Base-by-base conservation (phyloP, 2,329 filamentous ascomycete species). In the Verticillium albo-atrum region DNA sequence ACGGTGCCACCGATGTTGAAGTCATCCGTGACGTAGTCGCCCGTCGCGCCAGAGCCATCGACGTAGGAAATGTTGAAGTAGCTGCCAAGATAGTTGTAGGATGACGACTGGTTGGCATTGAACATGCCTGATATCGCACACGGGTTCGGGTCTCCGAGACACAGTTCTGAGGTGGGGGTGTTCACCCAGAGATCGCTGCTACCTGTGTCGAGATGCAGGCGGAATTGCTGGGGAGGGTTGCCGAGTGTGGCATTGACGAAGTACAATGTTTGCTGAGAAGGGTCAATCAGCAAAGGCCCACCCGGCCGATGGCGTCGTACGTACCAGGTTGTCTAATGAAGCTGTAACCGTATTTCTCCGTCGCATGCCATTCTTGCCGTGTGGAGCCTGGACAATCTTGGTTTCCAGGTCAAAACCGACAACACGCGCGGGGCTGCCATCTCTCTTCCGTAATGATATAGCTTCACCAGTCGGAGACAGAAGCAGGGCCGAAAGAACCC, bases 41-140 rank as follows among this genome's bases (percentile, higher is more conserved):
- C 85, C 2, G 67, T 64, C 3, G 83, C 82, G 9, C 77, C 79
- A 4, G 81, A 79, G 37, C 77, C 75, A 66, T 88, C 83, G 62
- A 88, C 81, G 63, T 90, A 88, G 23, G 74, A 76, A 63, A 90
- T 28, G 61, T 79, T 72, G 66, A 88, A 87, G n/a, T 74, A 77
- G 58, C 70, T 66, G 14, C 83, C 86, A 58, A 96, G 74, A 69
- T 88, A 92, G 34, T 81, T 68, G 73, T 93, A 94, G 2, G 91
- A 90, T 2, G 89, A 91, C 0, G 92, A 96, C 1, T 79, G 74
- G 70, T 90, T 89, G 47, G 89, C 82, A 51, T 75, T 72, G 72
- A 92, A 96, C 1, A 86, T 86, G 15, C 90, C 91, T 1, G 85
- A 82, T 20, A 74, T 75, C 6, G 73, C 67, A 68, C 91, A 95